These are phyloP conservation scores for Mycena sp. DNA, from an alignment of 1,284 basidiomycete species.

Conservation along the genomic window DNA sequence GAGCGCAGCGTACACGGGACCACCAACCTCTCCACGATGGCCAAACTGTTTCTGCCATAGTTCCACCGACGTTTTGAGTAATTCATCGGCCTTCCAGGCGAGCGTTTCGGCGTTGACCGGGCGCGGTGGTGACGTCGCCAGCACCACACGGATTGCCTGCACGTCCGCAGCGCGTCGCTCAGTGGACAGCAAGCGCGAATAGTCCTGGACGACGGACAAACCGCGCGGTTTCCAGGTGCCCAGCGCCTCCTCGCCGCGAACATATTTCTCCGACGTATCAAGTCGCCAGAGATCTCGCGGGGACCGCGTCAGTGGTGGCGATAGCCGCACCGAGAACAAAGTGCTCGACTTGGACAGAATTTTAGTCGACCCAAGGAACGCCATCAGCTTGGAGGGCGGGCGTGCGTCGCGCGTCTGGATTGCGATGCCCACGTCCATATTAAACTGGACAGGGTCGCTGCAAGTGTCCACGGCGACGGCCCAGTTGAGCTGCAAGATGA, in stretches of 20 bases:
- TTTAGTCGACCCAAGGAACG: slow-evolving; percentile 80
- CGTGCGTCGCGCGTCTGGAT: slow-evolving; percentile 89
- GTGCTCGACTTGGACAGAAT: slow-evolving; percentile 80
- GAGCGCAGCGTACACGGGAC: slow-evolving; percentile 31
- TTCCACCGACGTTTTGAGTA: slow-evolving; percentile 71
- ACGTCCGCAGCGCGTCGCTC: slow-evolving; percentile 88
- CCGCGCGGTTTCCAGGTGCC: slow-evolving; percentile 89
- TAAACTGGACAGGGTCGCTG: slow-evolving; percentile 85
- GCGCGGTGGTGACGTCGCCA: slow-evolving; percentile 64
- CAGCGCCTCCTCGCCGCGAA: slow-evolving; percentile 89
- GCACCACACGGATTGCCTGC: slow-evolving; percentile 84
- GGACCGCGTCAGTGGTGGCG: slow-evolving; percentile 87
- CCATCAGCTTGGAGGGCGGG: slow-evolving; percentile 80
- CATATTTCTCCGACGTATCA: slow-evolving; percentile 94
- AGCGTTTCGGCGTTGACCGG: slow-evolving; percentile 61
- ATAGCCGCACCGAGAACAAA: slow-evolving; percentile 83
- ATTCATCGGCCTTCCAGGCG: slow-evolving; percentile 69
- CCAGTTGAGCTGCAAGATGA: slow-evolving; percentile 84
- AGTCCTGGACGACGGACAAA: slow-evolving; percentile 89
- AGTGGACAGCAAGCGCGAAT: slow-evolving; percentile 72
- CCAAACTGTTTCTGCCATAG: slow-evolving; percentile 89
- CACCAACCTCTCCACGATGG: slow-evolving; percentile 77
- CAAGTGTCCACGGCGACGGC: slow-evolving; percentile 87
- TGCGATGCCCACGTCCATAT: slow-evolving; percentile 87
- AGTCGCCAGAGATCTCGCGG: slow-evolving; percentile 93